A percentile compares a stretch with the other conserved stretches of the same genome.
Conservation (phyloP, 768 basidiomycete genomes). For the Rubroboletus pulcherrimus region DNA sequence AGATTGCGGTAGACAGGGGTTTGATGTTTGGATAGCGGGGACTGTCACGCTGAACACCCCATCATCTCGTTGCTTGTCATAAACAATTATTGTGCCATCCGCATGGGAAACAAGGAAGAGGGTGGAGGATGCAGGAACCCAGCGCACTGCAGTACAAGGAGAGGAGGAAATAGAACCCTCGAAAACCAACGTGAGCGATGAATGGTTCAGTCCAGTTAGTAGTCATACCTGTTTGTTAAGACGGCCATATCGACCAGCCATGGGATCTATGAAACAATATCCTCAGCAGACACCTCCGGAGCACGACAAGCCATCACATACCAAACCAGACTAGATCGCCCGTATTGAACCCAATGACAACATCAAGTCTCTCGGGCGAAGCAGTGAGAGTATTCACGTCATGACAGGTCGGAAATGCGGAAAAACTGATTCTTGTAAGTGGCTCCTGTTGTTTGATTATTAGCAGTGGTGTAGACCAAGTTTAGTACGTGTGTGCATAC, state of each 20-base stretch:
- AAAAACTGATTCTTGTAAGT: slow-evolving; percentile 79
- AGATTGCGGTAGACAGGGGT: slow-evolving; percentile 26
- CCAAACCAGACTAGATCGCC: slow-evolving; percentile 98
- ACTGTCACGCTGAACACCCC: slow-evolving; percentile 65
- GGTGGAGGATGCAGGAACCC: slow-evolving; percentile 78
- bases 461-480: slow-evolving; percentile 2
- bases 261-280: slow-evolving; percentile 53
- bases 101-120: slow-evolving; percentile 86
- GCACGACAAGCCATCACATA: slow-evolving; percentile 32
- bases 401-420: slow-evolving; percentile 86
- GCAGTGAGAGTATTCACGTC: slow-evolving; percentile 80
- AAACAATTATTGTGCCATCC: slow-evolving; percentile 85
- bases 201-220: not conserved
- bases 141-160: slow-evolving; percentile 83
- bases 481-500: slow-evolving; percentile 37
- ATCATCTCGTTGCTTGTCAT: slow-evolving; percentile 89
- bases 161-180: slow-evolving; percentile 78
- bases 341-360: slow-evolving; percentile 88
- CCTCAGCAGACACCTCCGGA: slow-evolving; percentile 1
- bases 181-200: slow-evolving; percentile 7
- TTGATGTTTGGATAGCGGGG: slow-evolving; percentile 36
- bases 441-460: slow-evolving; percentile 63
- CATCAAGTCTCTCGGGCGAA: slow-evolving; percentile 73
- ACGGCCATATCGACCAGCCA: slow-evolving; percentile 77
- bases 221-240: slow-evolving; percentile 73